Evolutionary conservation across 371 early-diverging fungal genomes (phyloP).

Genomic region (Mucor lusitanicus): DNA sequence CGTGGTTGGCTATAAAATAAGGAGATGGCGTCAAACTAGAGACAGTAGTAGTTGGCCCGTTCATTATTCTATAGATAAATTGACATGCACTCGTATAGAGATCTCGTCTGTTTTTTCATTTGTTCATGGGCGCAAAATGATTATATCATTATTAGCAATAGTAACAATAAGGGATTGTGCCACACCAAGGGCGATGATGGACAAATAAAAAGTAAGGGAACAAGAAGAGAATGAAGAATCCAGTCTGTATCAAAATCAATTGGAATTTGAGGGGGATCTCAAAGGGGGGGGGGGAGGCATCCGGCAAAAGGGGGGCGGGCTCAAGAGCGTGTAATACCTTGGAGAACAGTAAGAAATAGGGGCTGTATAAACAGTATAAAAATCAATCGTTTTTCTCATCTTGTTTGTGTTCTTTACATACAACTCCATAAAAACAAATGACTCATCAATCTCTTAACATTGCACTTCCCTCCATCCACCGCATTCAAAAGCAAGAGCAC

Average conservation of each 20-base stretch:
- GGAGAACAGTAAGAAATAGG: too few species aligned
- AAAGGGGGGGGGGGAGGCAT: constrained; percentile 5
- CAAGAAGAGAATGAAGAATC: constrained; percentile 10
- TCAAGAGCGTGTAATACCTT: too few species aligned
- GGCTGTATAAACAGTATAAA: constrained; percentile 1
- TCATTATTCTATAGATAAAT: background rate
- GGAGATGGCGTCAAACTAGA: background rate
- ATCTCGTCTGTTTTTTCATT: too few species aligned
- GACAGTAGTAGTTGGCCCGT: too few species aligned
- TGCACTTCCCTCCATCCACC: constrained; percentile 30
- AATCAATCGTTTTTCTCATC: constrained; percentile 9
- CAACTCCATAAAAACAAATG: constrained; percentile 10
- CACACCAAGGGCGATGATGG: background rate
- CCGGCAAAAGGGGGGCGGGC: background rate
- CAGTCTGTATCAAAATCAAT: constrained; percentile 43
- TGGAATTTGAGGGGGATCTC: constrained; percentile 36
- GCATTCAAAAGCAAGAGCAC: constrained; percentile 7
- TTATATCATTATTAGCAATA: background rate
- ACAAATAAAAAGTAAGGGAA: constrained; percentile 5
- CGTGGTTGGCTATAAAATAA: constrained; percentile 2
- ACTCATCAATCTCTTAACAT: constrained; percentile 17
- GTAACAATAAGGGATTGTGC: background rate
- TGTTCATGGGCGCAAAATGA: background rate
- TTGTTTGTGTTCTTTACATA: constrained; percentile 1
- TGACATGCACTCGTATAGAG: background rate